Evolutionary conservation across 2,329 filamentous ascomycete genomes (phyloP).

Genomic region (Verticillium zaregamsianum): DNA sequence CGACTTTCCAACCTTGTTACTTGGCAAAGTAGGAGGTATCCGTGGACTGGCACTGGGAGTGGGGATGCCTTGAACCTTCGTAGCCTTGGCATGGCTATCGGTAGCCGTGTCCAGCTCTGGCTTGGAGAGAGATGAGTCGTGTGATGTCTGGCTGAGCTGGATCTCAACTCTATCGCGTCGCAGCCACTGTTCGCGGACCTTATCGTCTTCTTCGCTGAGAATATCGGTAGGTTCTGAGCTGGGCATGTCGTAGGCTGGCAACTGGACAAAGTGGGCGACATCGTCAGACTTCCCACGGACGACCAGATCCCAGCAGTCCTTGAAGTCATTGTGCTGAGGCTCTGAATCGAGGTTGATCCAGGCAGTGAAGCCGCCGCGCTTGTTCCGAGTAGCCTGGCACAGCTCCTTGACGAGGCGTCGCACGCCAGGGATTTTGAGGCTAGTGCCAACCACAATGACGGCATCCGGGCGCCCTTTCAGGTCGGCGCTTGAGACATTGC

Average conservation of each 20-base stretch:
- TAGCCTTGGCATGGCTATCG: constrained; percentile 29
- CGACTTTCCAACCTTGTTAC: constrained; percentile 32
- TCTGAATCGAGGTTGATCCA: constrained; percentile 93
- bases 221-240: constrained; percentile 46
- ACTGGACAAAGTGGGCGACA: constrained; percentile 68
- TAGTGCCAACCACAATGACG: constrained; percentile 91
- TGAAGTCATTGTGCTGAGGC: constrained; percentile 78
- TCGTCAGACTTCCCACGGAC: constrained; percentile 85
- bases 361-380: constrained; percentile 79
- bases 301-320: constrained; percentile 89
- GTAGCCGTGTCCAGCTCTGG: constrained; percentile 25
- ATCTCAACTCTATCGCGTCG: constrained; percentile 36
- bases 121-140: constrained; percentile 25
- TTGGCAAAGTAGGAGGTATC: constrained; percentile 33
- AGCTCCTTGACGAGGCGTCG: constrained; percentile 85
- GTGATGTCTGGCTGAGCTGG: constrained; percentile 25
- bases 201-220: constrained; percentile 38
- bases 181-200: constrained; percentile 29
- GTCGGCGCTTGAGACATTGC: constrained; percentile 82
- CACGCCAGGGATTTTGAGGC: constrained; percentile 90
- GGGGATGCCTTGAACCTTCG: constrained; percentile 46
- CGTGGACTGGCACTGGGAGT: constrained; percentile 56
- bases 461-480: constrained; percentile 83
- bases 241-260: constrained; percentile 57
- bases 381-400: constrained; percentile 78